Base-by-base conservation (phyloP, 169 alveolate genomes). In the Plasmodium vinckei region DNA sequence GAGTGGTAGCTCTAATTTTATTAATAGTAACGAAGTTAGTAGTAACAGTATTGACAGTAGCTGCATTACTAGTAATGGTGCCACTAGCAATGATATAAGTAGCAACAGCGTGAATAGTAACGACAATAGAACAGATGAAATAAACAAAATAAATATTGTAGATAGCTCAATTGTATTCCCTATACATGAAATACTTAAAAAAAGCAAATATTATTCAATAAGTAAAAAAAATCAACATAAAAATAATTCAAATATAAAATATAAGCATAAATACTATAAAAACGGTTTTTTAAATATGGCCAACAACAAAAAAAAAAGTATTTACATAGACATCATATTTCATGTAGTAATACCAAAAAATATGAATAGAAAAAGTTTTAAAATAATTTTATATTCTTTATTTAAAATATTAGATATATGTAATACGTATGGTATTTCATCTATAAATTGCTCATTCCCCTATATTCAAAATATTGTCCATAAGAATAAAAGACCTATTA, bases 331-430 rank as follows among this genome's bases (percentile, higher is more conserved):
- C n/a, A 39, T 82, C 25, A 82, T 82, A 53, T 82, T 61, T 61
- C 90, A 82, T 19, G 73, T 82, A 7, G 23, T 82, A 67, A 82
- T 82, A 5, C 90, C 90, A 23, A 67, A 65, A 51, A 65, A 67
- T 19, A 61, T 49, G 47, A 82, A 82, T 61, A 57, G 64, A 23
- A 82, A 65, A 68, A 82, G 84, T 13, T 82, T 82, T 21, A 23
- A 82, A 67, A 82, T 82, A 27, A 69, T 82, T 23, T 51, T 82
- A 12, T 61, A 67, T 57, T 82, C 90, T 1, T 47, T 82, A 71
- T 68, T 82, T 69, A 54, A 82, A 72, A 68, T 82, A 19, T 23
- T 82, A 57, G 90, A 82, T 60, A n/a, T 82, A 72, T 82, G 90
- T 46, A 82, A 60, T 19, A 9, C 23, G 46, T 46, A 82, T 47